Percentiles rank a stretch among this genome's conserved stretches.
phyloP scores from a whole-genome alignment of 2,329 filamentous ascomycete species.

The Penicillium palitans region DNA sequence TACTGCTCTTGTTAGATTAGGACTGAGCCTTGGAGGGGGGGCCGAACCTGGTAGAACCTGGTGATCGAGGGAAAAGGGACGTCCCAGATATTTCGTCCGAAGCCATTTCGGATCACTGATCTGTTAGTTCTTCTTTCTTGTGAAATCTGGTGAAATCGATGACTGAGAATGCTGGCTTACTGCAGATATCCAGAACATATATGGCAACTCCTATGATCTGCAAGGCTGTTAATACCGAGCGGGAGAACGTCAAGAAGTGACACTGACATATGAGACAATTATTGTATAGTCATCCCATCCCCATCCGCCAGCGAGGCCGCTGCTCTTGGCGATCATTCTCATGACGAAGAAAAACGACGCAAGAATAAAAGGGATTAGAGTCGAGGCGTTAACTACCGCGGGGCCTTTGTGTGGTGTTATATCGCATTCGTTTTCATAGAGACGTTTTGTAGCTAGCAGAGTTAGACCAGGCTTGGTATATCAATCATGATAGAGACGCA shows the following conservation, averaged over 20 bases:
- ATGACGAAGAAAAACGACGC: constrained; percentile 18
- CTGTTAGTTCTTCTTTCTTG: not conserved
- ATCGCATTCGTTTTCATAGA: constrained; percentile 16
- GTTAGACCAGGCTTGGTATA: not conserved
- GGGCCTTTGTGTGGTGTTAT: constrained; percentile 12
- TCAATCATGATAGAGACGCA: constrained; percentile 6
- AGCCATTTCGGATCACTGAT: constrained; percentile 18
- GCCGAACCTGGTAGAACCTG: constrained; percentile 15
- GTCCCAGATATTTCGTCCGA: constrained; percentile 26
- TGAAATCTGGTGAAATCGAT: no score
- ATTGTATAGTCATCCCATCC: constrained; percentile 25
- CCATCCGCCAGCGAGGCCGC: constrained; percentile 21
- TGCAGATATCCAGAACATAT: constrained; percentile 9
- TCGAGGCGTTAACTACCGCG: not conserved
- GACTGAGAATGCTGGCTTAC: constrained; percentile 2
- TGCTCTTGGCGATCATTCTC: constrained; percentile 18
- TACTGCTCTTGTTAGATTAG: constrained; percentile 11
- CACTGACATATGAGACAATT: constrained; percentile 20
- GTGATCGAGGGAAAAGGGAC: constrained; percentile 20
- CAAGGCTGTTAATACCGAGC: not conserved
- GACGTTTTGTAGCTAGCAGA: constrained; percentile 13
- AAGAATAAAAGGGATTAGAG: constrained; percentile 19
- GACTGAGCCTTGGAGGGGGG: no score
- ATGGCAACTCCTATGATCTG: constrained; percentile 15
- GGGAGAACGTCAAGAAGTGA: not conserved